Evolutionary conservation across 805 yeast species (phyloP), one percentile per base, ranked within the genome.

Genomic region (Wickerhamiella australiensis): DNA sequence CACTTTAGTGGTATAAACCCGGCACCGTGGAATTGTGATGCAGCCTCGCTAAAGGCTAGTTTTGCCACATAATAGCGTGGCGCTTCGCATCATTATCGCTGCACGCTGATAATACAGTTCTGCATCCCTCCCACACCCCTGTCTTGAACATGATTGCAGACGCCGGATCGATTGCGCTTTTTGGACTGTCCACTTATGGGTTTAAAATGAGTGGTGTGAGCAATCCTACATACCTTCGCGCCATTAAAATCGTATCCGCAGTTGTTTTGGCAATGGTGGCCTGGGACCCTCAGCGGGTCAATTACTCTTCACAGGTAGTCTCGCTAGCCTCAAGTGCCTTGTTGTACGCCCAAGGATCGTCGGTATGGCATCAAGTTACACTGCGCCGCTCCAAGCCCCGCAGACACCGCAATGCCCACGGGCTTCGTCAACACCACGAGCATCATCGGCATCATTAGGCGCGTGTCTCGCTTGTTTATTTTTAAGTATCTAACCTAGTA

Each of bases 271-370:
- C 36, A 8, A 6, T 45, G 25, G 22, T 45, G 15, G 47, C 41
- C 6, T 45, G 47, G 47, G 47, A 45, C 42, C 27, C 47, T 8
- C 17, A 15, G 21, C 40, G 47, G 33, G 47, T 45, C 41, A 15
- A 33, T 15, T 22, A 23, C 9, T 27, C 47, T n/a, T 25, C 38
- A 18, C 40, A 45, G 29, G 47, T 45, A 4, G 15, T 25, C 6
- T 36, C 47, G 40, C 17, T 35, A 15, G 22, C 25, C 23, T n/a
- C 15, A 3, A 23, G 44, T 13, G 20, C 44, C 5, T 7, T 41
- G 18, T n/a, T 41, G 5, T 41, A 38, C 21, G 15, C 38, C 11
- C 38, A 33, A n/a, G 38, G 18, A 17, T 33, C 15, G 15, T n/a
- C 36, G 15, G 15, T 9, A 12, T 31, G 29, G 29, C 7, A 7